Conservation (phyloP, 352 stramenopile genomes). For the Ophiocytium majus region DNA sequence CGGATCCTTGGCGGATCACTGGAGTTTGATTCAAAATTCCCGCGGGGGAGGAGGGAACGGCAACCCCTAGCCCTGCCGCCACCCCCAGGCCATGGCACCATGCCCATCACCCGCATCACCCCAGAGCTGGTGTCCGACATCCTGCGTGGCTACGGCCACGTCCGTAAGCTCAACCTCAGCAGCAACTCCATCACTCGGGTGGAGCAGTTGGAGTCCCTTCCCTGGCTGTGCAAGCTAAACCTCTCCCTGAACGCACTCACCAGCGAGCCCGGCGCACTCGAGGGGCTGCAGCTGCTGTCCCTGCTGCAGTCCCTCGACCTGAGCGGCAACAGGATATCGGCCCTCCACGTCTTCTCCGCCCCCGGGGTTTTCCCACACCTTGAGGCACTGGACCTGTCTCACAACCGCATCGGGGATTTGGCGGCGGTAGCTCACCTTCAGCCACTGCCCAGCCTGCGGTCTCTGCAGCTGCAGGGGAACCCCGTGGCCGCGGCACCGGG, state of each 20-base stretch:
- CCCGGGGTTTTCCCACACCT: neutral
- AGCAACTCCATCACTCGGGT: conserved; percentile 43
- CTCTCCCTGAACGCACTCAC: conserved; percentile 41
- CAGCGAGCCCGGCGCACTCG: conserved; percentile 21
- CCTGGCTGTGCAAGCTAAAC: conserved; percentile 42
- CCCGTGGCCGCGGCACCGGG: conserved; percentile 16
- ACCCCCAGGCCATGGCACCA: no score
- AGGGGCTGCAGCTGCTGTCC: conserved; percentile 36
- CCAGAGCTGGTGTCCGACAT: conserved; percentile 45
- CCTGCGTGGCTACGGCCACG: conserved; percentile 47
- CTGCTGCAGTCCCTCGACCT: conserved; percentile 36
- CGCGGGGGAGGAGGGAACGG: no score
- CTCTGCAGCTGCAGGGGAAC: conserved; percentile 44
- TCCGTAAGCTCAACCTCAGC: conserved; percentile 53
- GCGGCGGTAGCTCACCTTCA: conserved; percentile 38
- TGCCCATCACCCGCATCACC: conserved; percentile 45
- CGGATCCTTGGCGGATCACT: no score
- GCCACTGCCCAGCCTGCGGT: conserved; percentile 27
- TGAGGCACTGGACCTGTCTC: conserved; percentile 28
- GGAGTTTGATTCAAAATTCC: no score
- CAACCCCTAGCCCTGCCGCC: no score
- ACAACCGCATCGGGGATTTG: conserved; percentile 31
- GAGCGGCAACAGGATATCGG: conserved; percentile 33
- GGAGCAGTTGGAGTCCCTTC: conserved; percentile 41
- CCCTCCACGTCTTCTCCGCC: conserved; percentile 8